Evolutionary conservation across 2,329 filamentous ascomycete genomes (phyloP), one percentile per base, ranked within the genome.

Genomic region (Ascochyta lentis): DNA sequence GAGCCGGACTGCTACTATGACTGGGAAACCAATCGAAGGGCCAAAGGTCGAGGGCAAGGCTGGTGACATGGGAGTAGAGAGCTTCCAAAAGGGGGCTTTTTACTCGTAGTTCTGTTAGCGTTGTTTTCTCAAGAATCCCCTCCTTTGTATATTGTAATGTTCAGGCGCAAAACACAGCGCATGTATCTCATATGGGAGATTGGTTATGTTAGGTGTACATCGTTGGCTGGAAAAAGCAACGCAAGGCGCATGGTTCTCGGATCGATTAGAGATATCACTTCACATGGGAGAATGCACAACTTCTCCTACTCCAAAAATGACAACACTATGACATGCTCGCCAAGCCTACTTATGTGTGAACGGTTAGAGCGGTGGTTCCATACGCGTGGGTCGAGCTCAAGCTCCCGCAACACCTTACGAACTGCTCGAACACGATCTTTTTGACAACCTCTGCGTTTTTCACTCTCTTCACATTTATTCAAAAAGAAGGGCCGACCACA

Each of bases 31-130:
- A 34, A 70, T 73, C 22, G 76, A 77, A 50, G 75, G 76, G 48
- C 83, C 84, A 2, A 76, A 79, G 60, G 69, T 86, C 0, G 79
- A 81, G 51, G 82, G 84, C 29, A 89, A 88, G 71, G 81, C 83
- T 47, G 84, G 84, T 2, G 87, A 89, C 70, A 85, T 89, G 59
- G 81, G 81, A 15, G 81, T 88, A 6, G 87, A 90, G 73, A 89
- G 86, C 68, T 90, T 90, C 73, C 87, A 89, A 73, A 89, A 88
- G 76, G 86, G 86, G 49, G 84, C 84, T 16, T 89, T 89, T 69
- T 86, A 88, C 74, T 87, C 85, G 49, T 87, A 76, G 80, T 43
- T 49, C 29, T 39, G 53, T 56, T 38, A 51, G 56, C 45, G 12
- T 26, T 52, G 43, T 65, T 54, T 44, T 22, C 38, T 47, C 5